These are phyloP conservation scores for Quercus cerris DNA, from an alignment of 306 rosid species.

Conservation along the genomic window DNA sequence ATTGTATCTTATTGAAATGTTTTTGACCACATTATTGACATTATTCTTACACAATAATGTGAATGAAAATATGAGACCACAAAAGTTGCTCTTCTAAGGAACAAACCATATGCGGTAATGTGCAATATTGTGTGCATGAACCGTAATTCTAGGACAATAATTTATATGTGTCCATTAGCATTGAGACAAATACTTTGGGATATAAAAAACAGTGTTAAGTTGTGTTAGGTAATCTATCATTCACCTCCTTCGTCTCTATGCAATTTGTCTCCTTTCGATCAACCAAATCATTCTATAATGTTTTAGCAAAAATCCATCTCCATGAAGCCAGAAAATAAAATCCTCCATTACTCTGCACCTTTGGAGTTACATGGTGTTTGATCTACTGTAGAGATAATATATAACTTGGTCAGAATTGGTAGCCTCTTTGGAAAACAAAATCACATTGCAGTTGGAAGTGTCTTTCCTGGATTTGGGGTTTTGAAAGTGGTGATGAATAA, in stretches of 20 bases:
- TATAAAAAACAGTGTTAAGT: conserved; percentile 30
- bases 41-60: too few relatives aligned
- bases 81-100: neutral
- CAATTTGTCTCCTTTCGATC: conserved; percentile 39
- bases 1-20: too few relatives aligned
- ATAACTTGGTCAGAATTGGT: conserved; percentile 12
- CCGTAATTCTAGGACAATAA: conserved; percentile 24
- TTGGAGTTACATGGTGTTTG: conserved; percentile 9
- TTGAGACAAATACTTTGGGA: conserved; percentile 49
- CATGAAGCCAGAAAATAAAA: conserved; percentile 48
- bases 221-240: conserved; percentile 41
- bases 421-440: conserved; percentile 30
- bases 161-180: conserved; percentile 35
- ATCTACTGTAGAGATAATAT: conserved; percentile 19
- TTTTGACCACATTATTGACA: too few relatives aligned
- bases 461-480: conserved; percentile 20
- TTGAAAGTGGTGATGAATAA: neutral
- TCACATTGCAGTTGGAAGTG: conserved; percentile 30
- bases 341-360: conserved; percentile 34
- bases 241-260: conserved; percentile 30
- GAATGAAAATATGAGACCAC: too few relatives aligned
- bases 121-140: conserved; percentile 2
- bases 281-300: conserved; percentile 10
- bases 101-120: conserved; percentile 11
- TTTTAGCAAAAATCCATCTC: conserved; percentile 61